These are phyloP conservation scores for Cytospora chrysosperma DNA, from an alignment of 2,329 filamentous ascomycete genomes.

Conservation along the genomic window DNA sequence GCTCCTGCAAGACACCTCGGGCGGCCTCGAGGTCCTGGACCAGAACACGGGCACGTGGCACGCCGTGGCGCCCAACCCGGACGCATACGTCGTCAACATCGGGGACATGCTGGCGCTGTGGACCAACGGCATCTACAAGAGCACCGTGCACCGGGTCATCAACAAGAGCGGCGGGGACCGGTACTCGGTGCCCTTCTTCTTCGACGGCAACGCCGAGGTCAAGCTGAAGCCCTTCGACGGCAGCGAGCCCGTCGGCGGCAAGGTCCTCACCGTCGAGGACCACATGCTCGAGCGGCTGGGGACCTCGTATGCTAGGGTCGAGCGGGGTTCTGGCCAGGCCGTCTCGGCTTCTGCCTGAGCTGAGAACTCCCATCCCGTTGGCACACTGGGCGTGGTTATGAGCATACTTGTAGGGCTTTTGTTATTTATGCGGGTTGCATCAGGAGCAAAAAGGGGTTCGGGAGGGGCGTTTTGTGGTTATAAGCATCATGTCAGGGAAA, in stretches of 20 bases:
- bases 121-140: conserved; percentile 53
- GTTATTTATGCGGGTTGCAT: background rate
- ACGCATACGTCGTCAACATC: conserved; percentile 52
- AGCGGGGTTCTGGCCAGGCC: background rate
- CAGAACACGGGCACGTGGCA: conserved; percentile 44
- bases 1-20: conserved; percentile 50
- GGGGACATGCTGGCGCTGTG: conserved; percentile 50
- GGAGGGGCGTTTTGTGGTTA: background rate
- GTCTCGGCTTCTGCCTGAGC: conserved; percentile 16
- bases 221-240: conserved; percentile 35
- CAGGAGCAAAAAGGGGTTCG: too few species aligned
- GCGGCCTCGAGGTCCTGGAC: conserved; percentile 53
- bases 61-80: conserved; percentile 42
- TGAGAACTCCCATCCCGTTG: too few species aligned
- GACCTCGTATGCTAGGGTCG: conserved; percentile 29
- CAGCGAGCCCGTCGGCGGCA: conserved; percentile 28
- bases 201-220: conserved; percentile 51
- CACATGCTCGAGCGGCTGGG: conserved; percentile 36
- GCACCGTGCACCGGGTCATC: conserved; percentile 55
- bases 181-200: conserved; percentile 58
- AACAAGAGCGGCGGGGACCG: conserved; percentile 50
- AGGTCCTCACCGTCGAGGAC: conserved; percentile 32
- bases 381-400: too few species aligned
- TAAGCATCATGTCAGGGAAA: background rate
- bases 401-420: background rate